Evolutionary conservation across 2,329 filamentous ascomycete species (phyloP).

Genomic region (Aureobasidium sp.): DNA sequence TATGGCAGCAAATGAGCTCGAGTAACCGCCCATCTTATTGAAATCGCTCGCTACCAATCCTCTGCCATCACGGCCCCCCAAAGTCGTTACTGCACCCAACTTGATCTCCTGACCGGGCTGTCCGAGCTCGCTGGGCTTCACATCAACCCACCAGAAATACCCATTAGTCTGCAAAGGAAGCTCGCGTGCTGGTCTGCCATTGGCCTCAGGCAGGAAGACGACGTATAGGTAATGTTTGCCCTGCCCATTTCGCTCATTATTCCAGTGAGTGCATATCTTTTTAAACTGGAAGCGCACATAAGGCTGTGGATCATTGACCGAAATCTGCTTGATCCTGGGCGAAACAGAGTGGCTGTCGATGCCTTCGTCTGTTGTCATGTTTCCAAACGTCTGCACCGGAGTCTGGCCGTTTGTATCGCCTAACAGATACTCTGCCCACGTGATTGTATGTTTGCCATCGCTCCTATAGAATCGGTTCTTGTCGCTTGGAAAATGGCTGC

Average conservation of each 20-base stretch:
- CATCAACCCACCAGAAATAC: conserved; percentile 76
- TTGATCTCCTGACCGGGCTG: conserved; percentile 59
- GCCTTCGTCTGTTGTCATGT: conserved; percentile 43
- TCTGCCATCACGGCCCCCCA: conserved; percentile 44
- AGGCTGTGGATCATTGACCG: conserved; percentile 19
- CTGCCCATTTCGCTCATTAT: conserved; percentile 57
- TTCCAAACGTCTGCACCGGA: conserved; percentile 41
- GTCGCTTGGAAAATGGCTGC: conserved; percentile 70
- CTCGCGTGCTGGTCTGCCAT: conserved; percentile 61
- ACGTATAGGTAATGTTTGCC: conserved; percentile 64
- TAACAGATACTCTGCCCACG: conserved; percentile 77
- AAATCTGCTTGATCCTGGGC: conserved; percentile 39
- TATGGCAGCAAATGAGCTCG: conserved; percentile 44
- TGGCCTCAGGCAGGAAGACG: conserved; percentile 57
- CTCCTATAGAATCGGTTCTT: conserved; percentile 62
- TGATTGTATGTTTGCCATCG: conserved; percentile 56
- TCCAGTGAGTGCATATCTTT: conserved; percentile 77
- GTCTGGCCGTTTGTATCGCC: conserved; percentile 47
- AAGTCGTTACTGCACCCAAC: conserved; percentile 54
- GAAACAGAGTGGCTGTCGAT: conserved; percentile 52
- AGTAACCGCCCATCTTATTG: neutral
- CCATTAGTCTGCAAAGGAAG: conserved; percentile 66
- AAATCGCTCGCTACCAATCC: conserved; percentile 38
- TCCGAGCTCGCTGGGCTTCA: conserved; percentile 57
- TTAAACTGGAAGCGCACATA: conserved; percentile 66